These are phyloP conservation scores for Cyberlindnera euphorbiiphila DNA, from an alignment of 805 yeast genomes.

Conservation along the genomic window DNA sequence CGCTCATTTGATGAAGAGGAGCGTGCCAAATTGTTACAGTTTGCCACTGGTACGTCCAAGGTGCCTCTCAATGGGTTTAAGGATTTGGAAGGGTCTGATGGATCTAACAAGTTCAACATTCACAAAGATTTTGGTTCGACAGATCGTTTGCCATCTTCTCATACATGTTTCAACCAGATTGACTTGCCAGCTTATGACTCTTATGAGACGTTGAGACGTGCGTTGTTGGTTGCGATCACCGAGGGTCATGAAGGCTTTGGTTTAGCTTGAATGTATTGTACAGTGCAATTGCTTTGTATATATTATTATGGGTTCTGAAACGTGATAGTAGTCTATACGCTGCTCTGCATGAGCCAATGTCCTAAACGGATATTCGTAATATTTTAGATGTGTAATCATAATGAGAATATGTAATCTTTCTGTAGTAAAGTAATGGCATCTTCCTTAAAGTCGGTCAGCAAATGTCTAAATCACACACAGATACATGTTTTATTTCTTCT, in stretches of 20 bases:
- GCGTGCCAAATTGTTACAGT: slow-evolving; percentile 88
- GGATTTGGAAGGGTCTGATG: slow-evolving; percentile 83
- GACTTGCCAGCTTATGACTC: slow-evolving; percentile 91
- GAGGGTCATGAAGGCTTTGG: slow-evolving; percentile 98
- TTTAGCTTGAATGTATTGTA: slow-evolving; percentile 45
- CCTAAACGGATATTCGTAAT: too few species aligned
- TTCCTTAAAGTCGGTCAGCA: background rate
- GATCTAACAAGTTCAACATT: slow-evolving; percentile 79
- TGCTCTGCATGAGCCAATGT: too few species aligned
- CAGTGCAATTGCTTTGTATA: background rate
- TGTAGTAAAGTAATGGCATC: background rate
- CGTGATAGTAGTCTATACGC: too few species aligned
- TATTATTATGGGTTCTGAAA: too few species aligned
- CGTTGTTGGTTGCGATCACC: slow-evolving; percentile 77
- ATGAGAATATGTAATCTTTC: background rate
- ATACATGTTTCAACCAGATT: slow-evolving; percentile 94
- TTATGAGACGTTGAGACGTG: slow-evolving; percentile 79
- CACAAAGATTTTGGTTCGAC: slow-evolving; percentile 84
- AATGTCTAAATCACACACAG: too few species aligned
- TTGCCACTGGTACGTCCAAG: slow-evolving; percentile 95
- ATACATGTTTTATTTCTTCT: too few species aligned
- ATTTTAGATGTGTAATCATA: slow-evolving; percentile 2
- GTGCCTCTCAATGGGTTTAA: slow-evolving; percentile 94
- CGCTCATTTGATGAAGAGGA: slow-evolving; percentile 92
- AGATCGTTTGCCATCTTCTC: slow-evolving; percentile 90